Evolutionary conservation across 192 early-diverging fungal species (phyloP).

Genomic region (Chytriomyces hyalinus): DNA sequence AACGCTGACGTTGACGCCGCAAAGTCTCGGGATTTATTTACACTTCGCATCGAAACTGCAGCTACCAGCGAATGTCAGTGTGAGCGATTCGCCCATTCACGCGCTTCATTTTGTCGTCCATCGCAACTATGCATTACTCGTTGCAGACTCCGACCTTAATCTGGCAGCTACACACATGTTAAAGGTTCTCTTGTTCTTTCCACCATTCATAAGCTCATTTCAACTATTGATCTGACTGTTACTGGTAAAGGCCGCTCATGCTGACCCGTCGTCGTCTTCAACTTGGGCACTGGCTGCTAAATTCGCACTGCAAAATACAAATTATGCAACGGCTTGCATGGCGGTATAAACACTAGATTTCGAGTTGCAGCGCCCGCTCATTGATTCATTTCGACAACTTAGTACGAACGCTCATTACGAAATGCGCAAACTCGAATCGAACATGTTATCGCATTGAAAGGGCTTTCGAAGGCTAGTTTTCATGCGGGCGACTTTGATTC

Average conservation of each 20-base stretch:
- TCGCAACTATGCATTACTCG: not conserved
- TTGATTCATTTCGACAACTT: no score
- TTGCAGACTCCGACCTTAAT: not conserved
- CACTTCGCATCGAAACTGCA: not conserved
- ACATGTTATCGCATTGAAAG: conserved; percentile 11
- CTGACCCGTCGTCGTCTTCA: not conserved
- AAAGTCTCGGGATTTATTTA: not conserved
- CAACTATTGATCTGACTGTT: not conserved
- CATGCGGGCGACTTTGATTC: conserved; percentile 1
- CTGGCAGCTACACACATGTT: not conserved
- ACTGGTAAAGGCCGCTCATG: not conserved
- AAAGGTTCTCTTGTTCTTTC: conserved; percentile 5
- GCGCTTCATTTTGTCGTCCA: conserved; percentile 15
- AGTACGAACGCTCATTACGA: no score
- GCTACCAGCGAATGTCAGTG: not conserved
- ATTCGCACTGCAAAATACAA: not conserved
- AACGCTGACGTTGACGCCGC: not conserved
- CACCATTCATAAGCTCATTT: not conserved
- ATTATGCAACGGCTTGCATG: not conserved
- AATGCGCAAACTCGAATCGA: not conserved
- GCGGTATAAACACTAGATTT: not conserved
- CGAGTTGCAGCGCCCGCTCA: no score
- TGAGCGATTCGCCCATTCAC: conserved; percentile 1
- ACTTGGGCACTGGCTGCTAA: not conserved
- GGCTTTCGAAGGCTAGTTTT: not conserved